Conservation (phyloP, 2,329 filamentous ascomycete genomes). For the Neonectria neomacrospora region DNA sequence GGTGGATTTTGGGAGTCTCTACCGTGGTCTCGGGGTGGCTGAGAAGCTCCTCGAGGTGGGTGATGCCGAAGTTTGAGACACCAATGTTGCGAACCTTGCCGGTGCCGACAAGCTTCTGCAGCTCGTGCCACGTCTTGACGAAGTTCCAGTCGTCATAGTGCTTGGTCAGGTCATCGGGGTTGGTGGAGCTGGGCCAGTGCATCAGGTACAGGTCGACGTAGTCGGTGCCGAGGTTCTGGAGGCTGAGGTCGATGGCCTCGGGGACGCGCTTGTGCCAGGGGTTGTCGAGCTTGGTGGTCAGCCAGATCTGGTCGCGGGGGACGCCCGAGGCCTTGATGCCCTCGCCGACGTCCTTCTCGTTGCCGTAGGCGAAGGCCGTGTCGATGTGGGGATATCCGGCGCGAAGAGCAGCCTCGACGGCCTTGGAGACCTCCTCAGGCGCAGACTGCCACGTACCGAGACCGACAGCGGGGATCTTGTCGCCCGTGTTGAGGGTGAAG, state of each 20-base stretch:
- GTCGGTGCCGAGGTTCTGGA: slow-evolving; percentile 69
- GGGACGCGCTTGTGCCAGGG: slow-evolving; percentile 77
- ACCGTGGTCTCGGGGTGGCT: slow-evolving; percentile 72
- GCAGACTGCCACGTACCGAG: slow-evolving; percentile 84
- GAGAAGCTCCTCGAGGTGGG: slow-evolving; percentile 81
- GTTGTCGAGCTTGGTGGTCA: slow-evolving; percentile 88
- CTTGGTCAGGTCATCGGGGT: slow-evolving; percentile 71
- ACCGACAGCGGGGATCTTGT: slow-evolving; percentile 80
- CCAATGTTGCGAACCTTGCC: slow-evolving; percentile 85
- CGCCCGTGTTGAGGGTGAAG: slow-evolving; percentile 79
- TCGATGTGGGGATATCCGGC: slow-evolving; percentile 81
- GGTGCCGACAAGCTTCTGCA: slow-evolving; percentile 75
- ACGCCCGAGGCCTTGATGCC: slow-evolving; percentile 73
- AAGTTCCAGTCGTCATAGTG: slow-evolving; percentile 83
- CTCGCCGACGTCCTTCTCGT: slow-evolving; percentile 75
- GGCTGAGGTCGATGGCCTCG: slow-evolving; percentile 68
- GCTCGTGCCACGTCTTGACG: slow-evolving; percentile 80
- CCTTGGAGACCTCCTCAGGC: slow-evolving; percentile 74
- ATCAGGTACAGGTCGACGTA: slow-evolving; percentile 79
- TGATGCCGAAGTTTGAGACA: slow-evolving; percentile 87
- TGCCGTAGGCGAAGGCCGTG: slow-evolving; percentile 81
- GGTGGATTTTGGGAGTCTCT: neutral
- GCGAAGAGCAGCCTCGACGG: slow-evolving; percentile 75
- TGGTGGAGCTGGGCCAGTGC: slow-evolving; percentile 76
- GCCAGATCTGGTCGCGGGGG: slow-evolving; percentile 73